These are phyloP conservation scores for Leucocoprinus leucothites DNA, from an alignment of 768 basidiomycete genomes.

Conservation along the genomic window DNA sequence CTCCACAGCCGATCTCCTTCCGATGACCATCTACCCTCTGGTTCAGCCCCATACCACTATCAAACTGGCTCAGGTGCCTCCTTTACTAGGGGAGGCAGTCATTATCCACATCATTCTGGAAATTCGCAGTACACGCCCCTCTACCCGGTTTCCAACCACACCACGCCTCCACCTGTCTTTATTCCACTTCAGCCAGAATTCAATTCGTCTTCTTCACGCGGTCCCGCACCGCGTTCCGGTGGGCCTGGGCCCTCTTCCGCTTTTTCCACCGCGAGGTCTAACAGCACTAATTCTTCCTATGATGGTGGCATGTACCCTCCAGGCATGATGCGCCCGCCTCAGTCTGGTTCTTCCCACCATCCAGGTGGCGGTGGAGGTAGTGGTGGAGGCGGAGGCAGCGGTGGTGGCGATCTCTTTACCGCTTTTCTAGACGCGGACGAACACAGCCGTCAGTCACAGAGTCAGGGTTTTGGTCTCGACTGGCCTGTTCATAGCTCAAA, in stretches of 20 bases:
- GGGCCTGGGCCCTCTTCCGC: constrained; percentile 5
- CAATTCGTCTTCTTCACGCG: constrained; percentile 10
- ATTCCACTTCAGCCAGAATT: constrained; percentile 10
- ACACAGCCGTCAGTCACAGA: constrained; percentile 12
- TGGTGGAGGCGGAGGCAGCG: constrained; percentile 3
- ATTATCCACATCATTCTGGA: constrained; percentile 8
- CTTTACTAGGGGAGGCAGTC: constrained; percentile 9
- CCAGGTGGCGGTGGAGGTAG: constrained; percentile 1
- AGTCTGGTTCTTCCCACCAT: constrained; percentile 5
- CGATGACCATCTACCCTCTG: constrained; percentile 13
- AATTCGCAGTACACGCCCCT: constrained; percentile 14
- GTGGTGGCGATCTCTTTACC: constrained; percentile 7
- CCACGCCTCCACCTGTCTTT: constrained; percentile 11
- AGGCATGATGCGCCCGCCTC: constrained; percentile 12
- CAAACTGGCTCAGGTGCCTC: constrained; percentile 9
- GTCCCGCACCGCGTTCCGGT: not conserved
- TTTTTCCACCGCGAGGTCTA: constrained; percentile 7
- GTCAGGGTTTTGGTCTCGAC: constrained; percentile 9
- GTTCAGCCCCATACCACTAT: constrained; percentile 7
- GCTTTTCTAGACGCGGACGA: constrained; percentile 11
- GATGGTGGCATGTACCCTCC: constrained; percentile 8
- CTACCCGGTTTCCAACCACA: constrained; percentile 12
- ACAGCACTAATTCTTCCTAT: constrained; percentile 8
- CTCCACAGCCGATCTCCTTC: constrained; percentile 13
- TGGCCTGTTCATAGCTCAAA: constrained; percentile 10